Base-by-base conservation (phyloP, 495 filamentous ascomycete genomes). In the Aeminium ludgeri region DNA sequence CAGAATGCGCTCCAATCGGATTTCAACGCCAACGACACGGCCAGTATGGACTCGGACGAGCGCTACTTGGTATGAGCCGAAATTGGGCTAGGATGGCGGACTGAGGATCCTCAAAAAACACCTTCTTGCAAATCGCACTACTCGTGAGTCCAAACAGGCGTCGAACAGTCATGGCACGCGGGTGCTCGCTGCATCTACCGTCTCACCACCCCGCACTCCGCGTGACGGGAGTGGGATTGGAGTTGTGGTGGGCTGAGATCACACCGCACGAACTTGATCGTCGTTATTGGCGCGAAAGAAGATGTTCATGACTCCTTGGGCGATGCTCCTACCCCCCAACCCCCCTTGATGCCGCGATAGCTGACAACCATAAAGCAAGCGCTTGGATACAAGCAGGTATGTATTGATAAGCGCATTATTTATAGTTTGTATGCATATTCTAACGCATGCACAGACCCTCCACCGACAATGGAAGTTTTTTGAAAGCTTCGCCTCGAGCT, bases 401-500 rank as follows among this genome's bases (percentile, higher is more conserved):
- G 38, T 39, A 11, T 33, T 12, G 6, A 11, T 12, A 23, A 34
- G 30, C 4, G 10, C 12, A 6, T 13, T 6, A 1, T n/a, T n/a
- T n/a, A n/a, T n/a, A n/a, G n/a, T n/a, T n/a, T n/a, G n/a, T n/a
- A n/a, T n/a, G n/a, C n/a, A n/a, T n/a, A n/a, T n/a, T n/a, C n/a
- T 36, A 31, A 29, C 20, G 30, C 12, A 20, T 11, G 8, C 7
- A 10, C 28, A 55, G 53, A 41, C 50, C 8, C 41, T 55, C 12
- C 50, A 55, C 35, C 50, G 53, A 4, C 50, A 53, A 38, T 55
- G 53, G 53, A 50, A 51, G 15, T 52, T 72, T 12, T 60, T 72
- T 19, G 68, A 72, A 50, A 70, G 68, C 45, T 72, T 72, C 46
- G 55, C 68, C 7, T 67, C 68, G 0, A 70, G 66, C 15, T 72